Evolutionary conservation across 1,139 yeast species (phyloP), one percentile per base, ranked within the genome.

Genomic region (Taphrina flavorubra): DNA sequence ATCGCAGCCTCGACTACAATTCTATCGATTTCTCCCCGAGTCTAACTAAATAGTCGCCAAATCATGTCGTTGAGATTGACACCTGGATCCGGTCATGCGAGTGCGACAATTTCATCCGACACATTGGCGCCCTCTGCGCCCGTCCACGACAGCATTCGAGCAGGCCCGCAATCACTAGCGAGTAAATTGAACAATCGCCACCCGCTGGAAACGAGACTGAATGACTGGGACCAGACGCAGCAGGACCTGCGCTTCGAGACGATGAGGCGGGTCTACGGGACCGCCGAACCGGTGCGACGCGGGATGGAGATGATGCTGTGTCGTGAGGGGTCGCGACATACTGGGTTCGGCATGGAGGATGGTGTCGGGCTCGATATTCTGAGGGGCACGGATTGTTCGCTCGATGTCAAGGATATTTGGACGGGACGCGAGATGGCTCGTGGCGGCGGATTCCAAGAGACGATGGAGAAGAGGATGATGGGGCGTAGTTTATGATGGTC

Each of bases 351-450:
- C 20, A 55, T 53, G 37, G 56, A 71, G 25, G 62, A 55, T 8
- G 62, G 84, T 91, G 49, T 88, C 92, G n/a, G 86, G 86, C 60
- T 82, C 70, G 97, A 92, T 75, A 89, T 94, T 68, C 82, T 95
- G 72, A 78, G 85, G 77, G 90, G 90, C 79, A 87, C 84, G 74
- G 98, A 94, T 72, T 79, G 87, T 31, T 79, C 85, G 14, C 80
- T 94, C 59, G 97, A 91, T 74, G 94, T 98, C 97, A 98, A 94
- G 76, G 99, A 95, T 76, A 83, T 94, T 25, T 94, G 62, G 62
- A 44, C 14, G 10, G 36, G 37, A 20, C 25, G 62, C 13, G 62
- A 58, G 31, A 42, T 58, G 51, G 51, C 53, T 20, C 51, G 62
- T 25, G 62, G 62, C 18, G 62, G 53, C 1, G 62, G 18, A 6